Percentiles rank a stretch among this genome's conserved stretches.
Evolutionary conservation across 257 asterid species (phyloP).

Genomic region (Solanum bukasovii): DNA sequence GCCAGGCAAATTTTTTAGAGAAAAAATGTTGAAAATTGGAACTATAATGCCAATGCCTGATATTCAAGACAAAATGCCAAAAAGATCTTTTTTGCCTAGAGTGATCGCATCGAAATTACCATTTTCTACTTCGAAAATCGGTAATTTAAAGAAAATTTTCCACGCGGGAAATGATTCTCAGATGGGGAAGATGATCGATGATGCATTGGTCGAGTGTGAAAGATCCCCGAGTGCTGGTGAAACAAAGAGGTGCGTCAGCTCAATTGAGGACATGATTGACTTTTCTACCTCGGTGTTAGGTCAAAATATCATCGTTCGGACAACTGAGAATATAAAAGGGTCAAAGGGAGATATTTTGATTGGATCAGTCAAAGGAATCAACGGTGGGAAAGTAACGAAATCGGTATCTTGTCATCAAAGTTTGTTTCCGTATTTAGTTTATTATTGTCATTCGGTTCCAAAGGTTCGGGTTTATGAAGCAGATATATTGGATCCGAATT

Average conservation of each 20-base stretch:
- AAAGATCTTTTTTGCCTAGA: conserved; percentile 88
- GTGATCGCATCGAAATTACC: conserved; percentile 59
- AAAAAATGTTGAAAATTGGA: conserved; percentile 51
- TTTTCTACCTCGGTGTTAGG: conserved; percentile 65
- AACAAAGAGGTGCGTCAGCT: conserved; percentile 65
- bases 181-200: conserved; percentile 33
- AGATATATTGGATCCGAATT: conserved; percentile 53
- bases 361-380: conserved; percentile 50
- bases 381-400: conserved; percentile 56
- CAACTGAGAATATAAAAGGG: conserved; percentile 44
- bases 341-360: conserved; percentile 32
- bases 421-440: conserved; percentile 60
- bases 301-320: conserved; percentile 40
- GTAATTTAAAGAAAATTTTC: conserved; percentile 35
- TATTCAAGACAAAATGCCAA: conserved; percentile 77
- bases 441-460: conserved; percentile 91
- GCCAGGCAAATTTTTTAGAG: conserved; percentile 80
- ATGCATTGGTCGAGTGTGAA: conserved; percentile 55
- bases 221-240: conserved; percentile 59
- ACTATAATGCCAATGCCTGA: conserved; percentile 79
- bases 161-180: conserved; percentile 44
- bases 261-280: conserved; percentile 86
- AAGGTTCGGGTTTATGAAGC: conserved; percentile 87
- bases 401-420: conserved; percentile 92
- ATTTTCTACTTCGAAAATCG: conserved; percentile 49